Base-by-base conservation (phyloP, 176 grass and related monocot species). In the barley (Hordeum vulgare) region DNA sequence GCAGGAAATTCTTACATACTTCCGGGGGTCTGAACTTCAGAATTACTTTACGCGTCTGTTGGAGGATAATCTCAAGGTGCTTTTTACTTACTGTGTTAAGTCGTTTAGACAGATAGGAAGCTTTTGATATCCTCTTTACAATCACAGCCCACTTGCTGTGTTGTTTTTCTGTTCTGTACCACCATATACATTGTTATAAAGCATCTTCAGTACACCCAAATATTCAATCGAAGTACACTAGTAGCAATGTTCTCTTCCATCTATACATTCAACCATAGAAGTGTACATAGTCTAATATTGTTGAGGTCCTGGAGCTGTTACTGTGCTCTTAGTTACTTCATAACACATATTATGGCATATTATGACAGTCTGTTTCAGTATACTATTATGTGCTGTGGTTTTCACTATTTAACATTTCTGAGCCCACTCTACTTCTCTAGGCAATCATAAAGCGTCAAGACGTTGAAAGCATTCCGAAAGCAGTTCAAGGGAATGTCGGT, bases 1-100 rank as follows among this genome's bases (percentile, higher is more conserved):
- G 95, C 88, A 91, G 67, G 92, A 98, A 88, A 94, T 94, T 76
- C 71, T 98, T 71, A 86, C 92, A 82, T 93, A 98, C 71, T 95
- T 98, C 37, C 86, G 84, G 36, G 95, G 90, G 31, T 93, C 86
- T 51, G 88, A 98, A 71, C 88, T 95, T 70, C 92, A 93, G 67
- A 94, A 95, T 76, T 98, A 98, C 36, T 91, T 91, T 77, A 95
- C 88, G 12, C 90, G 90, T 65, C 88, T 98, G 69, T 68, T 90
- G 67, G 86, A 98, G 53, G 90, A 93, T 71, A 98, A 95, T 75
- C 66, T 98, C 29, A 91, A 93, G 90, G 92, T 97, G 21, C 35
- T 82, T 86, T 63, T 78, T 37, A 39, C 26, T 78, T 44, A 24
- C 59, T 84, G 8, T 27, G 26, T n/a, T 61, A 51, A 34, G 12